Evolutionary conservation across 257 asterid genomes (phyloP).

Genomic region (Solanum sitiens): DNA sequence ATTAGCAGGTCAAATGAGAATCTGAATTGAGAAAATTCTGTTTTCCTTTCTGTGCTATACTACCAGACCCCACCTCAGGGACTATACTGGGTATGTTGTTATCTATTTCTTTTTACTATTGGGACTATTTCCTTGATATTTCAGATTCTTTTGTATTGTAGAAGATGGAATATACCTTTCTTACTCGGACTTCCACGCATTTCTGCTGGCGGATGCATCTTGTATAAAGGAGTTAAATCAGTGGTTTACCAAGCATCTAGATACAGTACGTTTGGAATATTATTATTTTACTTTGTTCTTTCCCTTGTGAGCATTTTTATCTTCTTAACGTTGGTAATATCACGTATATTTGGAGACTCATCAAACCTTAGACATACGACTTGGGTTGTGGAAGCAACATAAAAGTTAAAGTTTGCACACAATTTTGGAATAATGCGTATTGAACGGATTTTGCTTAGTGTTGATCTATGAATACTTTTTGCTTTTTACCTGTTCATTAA

Average conservation of each 20-base stretch:
- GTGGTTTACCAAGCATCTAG: constrained; percentile 83
- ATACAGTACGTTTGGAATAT: constrained; percentile 42
- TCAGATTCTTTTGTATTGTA: constrained; percentile 20
- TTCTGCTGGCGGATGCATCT: constrained; percentile 71
- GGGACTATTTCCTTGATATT: background rate
- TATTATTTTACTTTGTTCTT: background rate
- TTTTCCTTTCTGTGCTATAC: background rate
- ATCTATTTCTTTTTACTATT: background rate
- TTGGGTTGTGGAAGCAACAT: background rate
- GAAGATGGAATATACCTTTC: constrained; percentile 84
- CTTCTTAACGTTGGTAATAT: background rate
- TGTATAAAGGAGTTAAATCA: constrained; percentile 85
- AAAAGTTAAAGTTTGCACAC: background rate
- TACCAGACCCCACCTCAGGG: background rate
- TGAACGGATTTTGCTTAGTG: background rate
- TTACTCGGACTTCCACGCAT: constrained; percentile 73
- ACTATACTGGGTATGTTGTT: background rate
- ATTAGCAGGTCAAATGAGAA: background rate
- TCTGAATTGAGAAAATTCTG: background rate
- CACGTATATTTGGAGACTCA: background rate
- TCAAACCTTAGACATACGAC: background rate
- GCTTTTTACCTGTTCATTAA: no score
- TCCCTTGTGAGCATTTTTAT: background rate
- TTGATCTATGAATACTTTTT: background rate
- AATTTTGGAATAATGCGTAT: background rate